Evolutionary conservation across 805 yeast species (phyloP), one percentile per base, ranked within the genome.

Genomic region (Jamesozyma jinghongensis): DNA sequence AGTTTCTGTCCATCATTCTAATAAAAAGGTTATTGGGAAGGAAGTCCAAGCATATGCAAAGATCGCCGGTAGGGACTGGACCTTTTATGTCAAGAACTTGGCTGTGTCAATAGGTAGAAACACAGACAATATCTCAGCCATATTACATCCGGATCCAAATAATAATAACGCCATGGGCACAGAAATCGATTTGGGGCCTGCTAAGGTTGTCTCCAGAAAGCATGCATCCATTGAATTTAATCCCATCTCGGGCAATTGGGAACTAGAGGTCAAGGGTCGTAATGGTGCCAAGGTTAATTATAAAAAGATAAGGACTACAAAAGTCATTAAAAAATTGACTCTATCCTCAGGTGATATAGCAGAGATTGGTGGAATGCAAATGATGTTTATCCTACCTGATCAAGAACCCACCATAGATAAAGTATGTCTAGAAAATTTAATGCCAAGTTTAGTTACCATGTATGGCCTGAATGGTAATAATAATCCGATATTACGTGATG

Each of bases 11-110:
- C 72, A 66, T 25, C 84, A 75, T 57, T 76, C 88, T 41, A 90
- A 90, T 61, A 83, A 79, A 37, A 74, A 74, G 46, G 81, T 63
- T 38, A 13, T 67, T 31, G 70, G 68, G 30, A 56, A 70, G 3
- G 95, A 87, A 56, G 88, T 92, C n/a, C 94, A 86, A 65, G 97
- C 97, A 0, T 90, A 86, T 60, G 97, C 97, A 27, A 92, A 90
- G 61, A 80, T 92, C 38, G 88, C 97, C 0, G 98, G 98, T 32
- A 67, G 72, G 30, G 78, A 77, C 54, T 92, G 98, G 98, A 88
- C 97, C 1, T 92, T 72, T 59, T 90, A 85, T 54, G 95, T 92
- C 32, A 85, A 87, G 56, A 69, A 77, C 12, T 67, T 88, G 40
- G 72, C 71, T 18, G 74, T 90, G 3, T 66, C 80, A 1, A 83